Base-by-base conservation (phyloP, 805 yeast species). In the Hanseniaspora vineae region DNA sequence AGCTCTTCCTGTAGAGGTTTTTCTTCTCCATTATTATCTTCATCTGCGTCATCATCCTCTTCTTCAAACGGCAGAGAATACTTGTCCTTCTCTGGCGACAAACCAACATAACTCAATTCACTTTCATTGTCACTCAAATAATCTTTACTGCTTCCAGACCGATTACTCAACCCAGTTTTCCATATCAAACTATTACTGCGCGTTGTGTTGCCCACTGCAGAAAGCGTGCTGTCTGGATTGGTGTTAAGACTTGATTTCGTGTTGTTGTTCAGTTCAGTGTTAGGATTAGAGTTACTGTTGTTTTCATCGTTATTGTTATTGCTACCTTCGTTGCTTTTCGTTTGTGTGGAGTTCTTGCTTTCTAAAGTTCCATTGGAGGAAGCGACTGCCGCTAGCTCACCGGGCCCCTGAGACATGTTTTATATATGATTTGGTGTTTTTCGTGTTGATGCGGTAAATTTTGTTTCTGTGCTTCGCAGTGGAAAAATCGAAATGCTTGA, bases 1-100 rank as follows among this genome's bases (percentile, higher is more conserved):
- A 23, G 8, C 29, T 23, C 29, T 8, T 23, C 8, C 29, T 23
- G 6, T 23, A 49, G 51, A 11, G 46, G 54, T 15, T 46, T 54
- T 15, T 45, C 31, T 44, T 43, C 44, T 4, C 3, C 42, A 35
- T 12, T 39, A 37, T 15, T 17, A n/a, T n/a, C 40, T 9, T 18
- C 19, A 18, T 2, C 40, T 3, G 4, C 17, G n/a, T 37, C 12
- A 37, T 37, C 19, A 10, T 37, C 40, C n/a, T 40, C 43, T 20
- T 40, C 43, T 40, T 19, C 43, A 40, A 40, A 37, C 19, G 19
- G 17, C 40, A 37, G 19, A n/a, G 43, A 20, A 15, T 19, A 40
- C n/a, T 20, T 40, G 32, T 40, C 43, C n/a, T 40, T 40, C 8
- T 40, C 43, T 6, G 43, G 43, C 11, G 43, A 40, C n/a, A 20